Percentiles rank a stretch among this genome's conserved stretches.
Conservation (phyloP, 176 grass and related monocot species). For the Ampelocalamus luodianensis region DNA sequence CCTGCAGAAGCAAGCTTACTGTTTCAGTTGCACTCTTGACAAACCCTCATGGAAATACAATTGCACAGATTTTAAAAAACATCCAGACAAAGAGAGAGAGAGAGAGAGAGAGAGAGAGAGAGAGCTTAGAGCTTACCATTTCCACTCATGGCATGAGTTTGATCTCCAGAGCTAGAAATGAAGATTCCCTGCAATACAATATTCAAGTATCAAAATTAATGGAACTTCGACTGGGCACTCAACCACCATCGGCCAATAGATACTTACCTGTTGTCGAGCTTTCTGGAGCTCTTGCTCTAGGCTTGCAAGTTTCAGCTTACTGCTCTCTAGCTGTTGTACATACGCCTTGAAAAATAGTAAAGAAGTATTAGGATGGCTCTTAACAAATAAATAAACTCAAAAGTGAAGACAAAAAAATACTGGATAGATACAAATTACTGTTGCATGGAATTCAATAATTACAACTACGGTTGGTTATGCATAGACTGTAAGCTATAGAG, state of each 20-base stretch:
- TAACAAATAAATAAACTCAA: slow-evolving; percentile 35
- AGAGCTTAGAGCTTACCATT: slow-evolving; percentile 78
- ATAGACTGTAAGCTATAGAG: slow-evolving; percentile 18
- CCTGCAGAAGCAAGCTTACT: slow-evolving; percentile 49
- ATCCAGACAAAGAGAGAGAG: slow-evolving; percentile 7
- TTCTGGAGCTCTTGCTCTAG: slow-evolving; percentile 93
- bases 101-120: not conserved
- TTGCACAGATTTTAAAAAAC: slow-evolving; percentile 10
- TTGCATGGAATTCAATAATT: not conserved
- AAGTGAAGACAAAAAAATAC: slow-evolving; percentile 27
- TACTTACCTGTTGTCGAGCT: slow-evolving; percentile 82
- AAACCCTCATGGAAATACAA: not conserved
- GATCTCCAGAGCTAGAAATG: slow-evolving; percentile 90
- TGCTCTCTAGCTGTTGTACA: slow-evolving; percentile 94
- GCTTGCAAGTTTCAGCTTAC: slow-evolving; percentile 86
- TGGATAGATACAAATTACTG: slow-evolving; percentile 15
- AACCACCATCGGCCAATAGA: slow-evolving; percentile 24
- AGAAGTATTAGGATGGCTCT: slow-evolving; percentile 28
- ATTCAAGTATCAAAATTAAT: slow-evolving; percentile 44
- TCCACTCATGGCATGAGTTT: slow-evolving; percentile 80
- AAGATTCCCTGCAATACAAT: slow-evolving; percentile 75
- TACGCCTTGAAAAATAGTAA: slow-evolving; percentile 76
- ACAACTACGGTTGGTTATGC: slow-evolving; percentile 2
- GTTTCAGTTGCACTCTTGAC: slow-evolving; percentile 22
- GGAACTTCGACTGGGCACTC: not conserved